Conservation (phyloP, 1,139 yeast genomes). For the Sugiyamaella neomexicana region DNA sequence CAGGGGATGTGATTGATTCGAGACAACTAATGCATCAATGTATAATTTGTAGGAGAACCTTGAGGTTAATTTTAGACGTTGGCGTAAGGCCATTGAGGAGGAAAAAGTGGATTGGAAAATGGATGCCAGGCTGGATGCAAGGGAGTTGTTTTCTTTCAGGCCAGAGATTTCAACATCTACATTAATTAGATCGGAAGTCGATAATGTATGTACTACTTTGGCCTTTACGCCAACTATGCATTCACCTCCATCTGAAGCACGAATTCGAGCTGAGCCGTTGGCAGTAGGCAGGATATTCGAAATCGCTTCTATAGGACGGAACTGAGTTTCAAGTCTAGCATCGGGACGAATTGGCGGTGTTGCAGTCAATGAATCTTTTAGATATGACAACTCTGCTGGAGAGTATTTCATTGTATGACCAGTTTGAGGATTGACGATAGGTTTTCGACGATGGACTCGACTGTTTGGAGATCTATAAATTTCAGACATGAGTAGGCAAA, state of each 20-base stretch:
- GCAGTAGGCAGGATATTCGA: conserved; percentile 81
- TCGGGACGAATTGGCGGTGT: conserved; percentile 77
- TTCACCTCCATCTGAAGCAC: conserved; percentile 87
- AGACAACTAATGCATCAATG: conserved; percentile 76
- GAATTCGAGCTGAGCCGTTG: conserved; percentile 86
- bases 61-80: conserved; percentile 60
- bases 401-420: conserved; percentile 54
- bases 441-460: too few relatives aligned
- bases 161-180: conserved; percentile 68
- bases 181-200: conserved; percentile 53
- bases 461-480: neutral
- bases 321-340: conserved; percentile 69
- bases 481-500: neutral
- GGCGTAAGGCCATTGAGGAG: conserved; percentile 46
- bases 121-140: conserved; percentile 47
- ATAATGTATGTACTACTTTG: conserved; percentile 64
- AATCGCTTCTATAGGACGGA: conserved; percentile 81
- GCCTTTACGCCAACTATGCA: conserved; percentile 88
- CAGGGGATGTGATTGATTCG: conserved; percentile 69
- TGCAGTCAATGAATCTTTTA: conserved; percentile 67
- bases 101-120: conserved; percentile 40
- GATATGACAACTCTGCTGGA: conserved; percentile 80
- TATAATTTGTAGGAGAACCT: conserved; percentile 73
- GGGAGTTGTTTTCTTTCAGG: conserved; percentile 38
- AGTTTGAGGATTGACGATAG: neutral